Evolutionary conservation across 345 rosid species (phyloP), one percentile per base, ranked within the genome.

Genomic region (Eucalyptus erythrocorys): DNA sequence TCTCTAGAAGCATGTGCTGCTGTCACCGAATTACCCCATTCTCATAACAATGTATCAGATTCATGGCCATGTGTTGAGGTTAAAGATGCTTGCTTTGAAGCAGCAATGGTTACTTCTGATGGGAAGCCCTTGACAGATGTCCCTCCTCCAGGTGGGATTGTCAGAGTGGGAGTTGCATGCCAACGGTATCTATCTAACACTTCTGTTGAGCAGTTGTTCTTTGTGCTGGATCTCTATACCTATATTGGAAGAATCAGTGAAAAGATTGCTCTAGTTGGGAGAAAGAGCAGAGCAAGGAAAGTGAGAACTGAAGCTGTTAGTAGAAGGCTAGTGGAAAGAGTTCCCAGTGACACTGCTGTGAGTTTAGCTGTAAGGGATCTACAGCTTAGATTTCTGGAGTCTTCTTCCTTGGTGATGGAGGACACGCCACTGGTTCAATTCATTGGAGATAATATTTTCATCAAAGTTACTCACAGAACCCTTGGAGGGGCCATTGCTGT

Each of bases 81-180:
- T 82, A 94, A 94, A 91, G 96, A 94, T 88, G 95, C 93, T 84
- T 90, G 92, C 87, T 50, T 96, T 85, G 96, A 98, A 91, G 96
- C 93, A 51, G 99, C 99, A 87, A 98, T 97, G 99, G 95, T 92
- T 61, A 93, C 99, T 90, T 94, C 97, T n/a, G 99, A 98, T 92
- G 99, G 99, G 84, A 92, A 88, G 86, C 97, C 99, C 87, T 91
- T 98, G 87, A 92, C 92, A 90, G 89, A 91, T 53, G 91, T 98
- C 93, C 99, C 99, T 93, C 99, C 99, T 90, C 99, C 99, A 42
- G 98, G 99, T 91, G 99, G 99, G 80, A 90, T 96, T 89, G 97
- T 98, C 71, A 94, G 99, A 89, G 89, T 96, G 71, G 99, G 98
- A 87, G 92, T 98, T 91, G 94, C 99, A 86, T 98, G 97, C 91